Evolutionary conservation across 257 asterid genomes (phyloP).

Genomic region (Echium plantagineum): DNA sequence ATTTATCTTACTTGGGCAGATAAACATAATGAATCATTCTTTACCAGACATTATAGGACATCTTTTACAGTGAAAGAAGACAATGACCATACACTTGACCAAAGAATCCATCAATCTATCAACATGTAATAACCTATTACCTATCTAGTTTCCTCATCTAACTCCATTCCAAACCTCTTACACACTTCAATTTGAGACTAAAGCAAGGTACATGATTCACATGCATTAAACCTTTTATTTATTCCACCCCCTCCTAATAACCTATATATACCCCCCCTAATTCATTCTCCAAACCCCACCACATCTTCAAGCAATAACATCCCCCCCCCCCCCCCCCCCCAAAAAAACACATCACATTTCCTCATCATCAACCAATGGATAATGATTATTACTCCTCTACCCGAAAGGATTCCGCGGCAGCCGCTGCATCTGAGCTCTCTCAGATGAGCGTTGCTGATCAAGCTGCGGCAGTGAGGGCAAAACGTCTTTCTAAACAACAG

Average conservation of each 20-base stretch:
- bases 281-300: constrained; percentile 7
- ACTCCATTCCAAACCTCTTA: constrained; percentile 35
- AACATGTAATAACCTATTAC: not conserved
- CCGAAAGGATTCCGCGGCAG: not conserved
- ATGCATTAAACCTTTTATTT: constrained; percentile 22
- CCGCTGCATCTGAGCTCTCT: not conserved
- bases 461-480: constrained; percentile 2
- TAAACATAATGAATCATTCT: too few relatives aligned
- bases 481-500: not conserved
- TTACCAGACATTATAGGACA: too few relatives aligned
- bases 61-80: not conserved
- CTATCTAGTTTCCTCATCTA: not conserved
- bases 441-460: constrained; percentile 6
- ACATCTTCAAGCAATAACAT: constrained; percentile 11
- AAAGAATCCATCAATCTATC: not conserved
- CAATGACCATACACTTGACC: not conserved
- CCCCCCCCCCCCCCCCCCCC: not conserved
- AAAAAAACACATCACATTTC: too few relatives aligned
- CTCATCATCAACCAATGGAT: not conserved
- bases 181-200: constrained; percentile 23
- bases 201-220: constrained; percentile 63
- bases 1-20: too few relatives aligned
- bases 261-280: constrained; percentile 27
- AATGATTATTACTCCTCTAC: not conserved
- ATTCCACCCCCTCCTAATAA: constrained; percentile 12